Conservation (phyloP, 169 alveolate genomes). For the Eimeria mitis region DNA sequence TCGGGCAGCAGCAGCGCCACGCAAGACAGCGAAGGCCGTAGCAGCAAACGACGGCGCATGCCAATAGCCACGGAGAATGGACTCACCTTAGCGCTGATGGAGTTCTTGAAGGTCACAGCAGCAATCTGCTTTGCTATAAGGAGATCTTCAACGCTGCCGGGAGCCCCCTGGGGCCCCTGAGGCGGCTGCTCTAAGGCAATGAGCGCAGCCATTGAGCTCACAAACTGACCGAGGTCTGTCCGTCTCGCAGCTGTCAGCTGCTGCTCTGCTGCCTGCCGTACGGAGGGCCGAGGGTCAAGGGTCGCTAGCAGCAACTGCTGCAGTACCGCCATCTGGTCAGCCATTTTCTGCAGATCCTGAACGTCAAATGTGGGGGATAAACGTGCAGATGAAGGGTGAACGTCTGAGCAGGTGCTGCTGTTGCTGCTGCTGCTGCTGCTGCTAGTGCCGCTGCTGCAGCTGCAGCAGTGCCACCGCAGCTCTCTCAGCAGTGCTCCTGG, state of each 20-base stretch:
- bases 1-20: neutral
- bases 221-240: constrained; percentile 70
- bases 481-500: constrained; percentile 53
- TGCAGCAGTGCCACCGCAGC: constrained; percentile 79
- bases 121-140: constrained; percentile 81
- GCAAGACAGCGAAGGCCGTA: neutral
- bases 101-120: constrained; percentile 82
- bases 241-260: constrained; percentile 72
- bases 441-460: constrained; percentile 66
- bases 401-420: constrained; percentile 21
- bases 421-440: constrained; percentile 69
- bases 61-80: neutral
- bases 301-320: constrained; percentile 82
- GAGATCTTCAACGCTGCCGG: constrained; percentile 71
- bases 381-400: neutral
- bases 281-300: constrained; percentile 77
- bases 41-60: neutral
- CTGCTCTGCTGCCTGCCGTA: constrained; percentile 81
- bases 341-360: constrained; percentile 39
- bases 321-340: constrained; percentile 77
- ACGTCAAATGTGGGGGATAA: neutral
- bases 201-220: constrained; percentile 77
- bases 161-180: constrained; percentile 64
- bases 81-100: constrained; percentile 83
- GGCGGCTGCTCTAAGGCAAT: constrained; percentile 66